Base-by-base conservation (phyloP, 2,329 filamentous ascomycete species). In the Bipolaris gigantea region DNA sequence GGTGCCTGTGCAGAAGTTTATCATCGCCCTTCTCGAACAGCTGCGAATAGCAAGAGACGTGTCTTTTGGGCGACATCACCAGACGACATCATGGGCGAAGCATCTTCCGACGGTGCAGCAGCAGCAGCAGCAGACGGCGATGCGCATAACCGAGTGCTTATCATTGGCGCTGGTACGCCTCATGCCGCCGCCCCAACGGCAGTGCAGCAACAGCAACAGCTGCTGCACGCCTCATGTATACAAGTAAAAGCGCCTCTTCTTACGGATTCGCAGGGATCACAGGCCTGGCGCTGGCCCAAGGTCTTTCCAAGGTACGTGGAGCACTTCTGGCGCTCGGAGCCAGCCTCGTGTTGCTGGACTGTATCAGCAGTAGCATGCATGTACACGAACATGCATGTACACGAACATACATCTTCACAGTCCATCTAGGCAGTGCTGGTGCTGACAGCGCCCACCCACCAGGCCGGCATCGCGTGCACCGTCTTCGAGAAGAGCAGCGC, bases 401-500 rank as follows among this genome's bases (percentile, higher is more conserved):
- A 5, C 7, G 10, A 30, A 13, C 10, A 30, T 30, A 25, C 6
- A 25, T 4, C 1, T 25, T 6, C 7, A 13, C 5, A 30, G 27
- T 4, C 9, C 27, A 30, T 13, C 10, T 10, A 4, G 1, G 10
- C 27, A 4, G 27, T 13, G 1, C 10, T 41, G 23, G 30, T 19
- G 18, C 43, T 50, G 23, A 60, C 62, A 41, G 56, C 19, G 6
- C 25, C 43, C 44, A 48, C 25, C 43, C 44, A 48, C 39, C 32
- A 75, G 72, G 67, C 66, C 16, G 67, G 67, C 5, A 67, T 75
- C 47, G 36, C 54, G 56, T 85, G 83, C 67, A 74, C 68, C 34
- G 79, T 86, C 39, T 85, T 81, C 62, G 84, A 87, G 70, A 81
- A 81, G 38, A 81, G 84, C 58, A 53, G 64, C 5, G 76, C 80